A percentile compares a stretch with the other conserved stretches of the same genome.
Evolutionary conservation across 106 monocot species (phyloP).

Genomic region (Dactylorhiza incarnata): DNA sequence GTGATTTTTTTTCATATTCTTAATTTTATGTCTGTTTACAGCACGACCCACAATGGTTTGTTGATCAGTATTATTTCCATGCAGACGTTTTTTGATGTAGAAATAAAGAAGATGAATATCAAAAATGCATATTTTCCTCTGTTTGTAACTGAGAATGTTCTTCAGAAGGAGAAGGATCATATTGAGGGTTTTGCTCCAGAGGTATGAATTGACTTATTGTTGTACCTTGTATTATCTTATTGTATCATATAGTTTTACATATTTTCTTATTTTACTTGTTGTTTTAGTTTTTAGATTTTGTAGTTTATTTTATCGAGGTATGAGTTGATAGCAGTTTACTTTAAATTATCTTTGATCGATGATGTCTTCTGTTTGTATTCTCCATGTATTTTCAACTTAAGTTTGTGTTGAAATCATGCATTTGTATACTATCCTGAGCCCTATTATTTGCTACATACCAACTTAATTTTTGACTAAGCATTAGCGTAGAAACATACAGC

Average conservation of each 20-base stretch:
- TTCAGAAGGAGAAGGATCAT: conserved; percentile 37
- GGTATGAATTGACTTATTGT: conserved; percentile 24
- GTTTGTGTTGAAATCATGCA: background rate
- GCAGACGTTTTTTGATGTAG: too few relatives aligned
- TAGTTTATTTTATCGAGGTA: background rate
- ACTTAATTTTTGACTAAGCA: background rate
- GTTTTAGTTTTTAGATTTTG: background rate
- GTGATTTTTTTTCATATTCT: background rate
- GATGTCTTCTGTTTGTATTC: background rate
- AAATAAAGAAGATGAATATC: too few relatives aligned
- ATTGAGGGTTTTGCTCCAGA: conserved; percentile 99
- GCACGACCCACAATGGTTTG: conserved; percentile 54
- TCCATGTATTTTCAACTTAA: background rate
- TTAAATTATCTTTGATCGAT: background rate
- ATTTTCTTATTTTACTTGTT: background rate
- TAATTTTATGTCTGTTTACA: background rate
- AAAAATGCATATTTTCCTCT: too few relatives aligned
- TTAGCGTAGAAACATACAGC: background rate
- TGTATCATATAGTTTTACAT: background rate
- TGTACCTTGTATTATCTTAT: background rate
- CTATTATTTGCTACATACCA: background rate
- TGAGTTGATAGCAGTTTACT: background rate
- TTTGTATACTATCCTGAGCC: background rate
- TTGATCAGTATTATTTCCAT: background rate
- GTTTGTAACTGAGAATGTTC: too few relatives aligned